These are phyloP conservation scores for Reticulascus tulasneorum DNA, from an alignment of 2,329 filamentous ascomycete species.

Conservation along the genomic window DNA sequence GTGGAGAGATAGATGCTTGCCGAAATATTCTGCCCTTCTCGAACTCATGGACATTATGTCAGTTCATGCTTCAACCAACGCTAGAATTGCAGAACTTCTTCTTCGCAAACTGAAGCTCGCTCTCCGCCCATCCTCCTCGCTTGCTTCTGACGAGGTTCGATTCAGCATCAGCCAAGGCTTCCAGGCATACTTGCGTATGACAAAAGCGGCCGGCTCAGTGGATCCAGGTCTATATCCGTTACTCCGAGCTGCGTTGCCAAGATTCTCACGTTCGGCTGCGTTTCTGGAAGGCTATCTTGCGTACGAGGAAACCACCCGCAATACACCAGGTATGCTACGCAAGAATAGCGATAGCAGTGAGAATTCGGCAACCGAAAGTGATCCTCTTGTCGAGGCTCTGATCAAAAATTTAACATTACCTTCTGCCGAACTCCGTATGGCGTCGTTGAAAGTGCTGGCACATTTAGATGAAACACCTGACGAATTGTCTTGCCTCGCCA, in stretches of 20 bases:
- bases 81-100: constrained; percentile 62
- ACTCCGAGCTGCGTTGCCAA: constrained; percentile 61
- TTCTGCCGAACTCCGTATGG: constrained; percentile 69
- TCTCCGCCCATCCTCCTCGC: constrained; percentile 54
- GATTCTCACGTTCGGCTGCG: constrained; percentile 61
- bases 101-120: constrained; percentile 64
- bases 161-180: constrained; percentile 76
- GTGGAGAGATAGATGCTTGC: constrained; percentile 60
- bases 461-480: constrained; percentile 50
- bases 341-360: constrained; percentile 39
- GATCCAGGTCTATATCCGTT: constrained; percentile 61
- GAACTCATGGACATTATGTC: constrained; percentile 58
- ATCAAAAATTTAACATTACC: constrained; percentile 71
- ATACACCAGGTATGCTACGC: constrained; percentile 1
- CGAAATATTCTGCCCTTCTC: constrained; percentile 65
- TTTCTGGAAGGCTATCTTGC: constrained; percentile 61
- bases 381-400: constrained; percentile 60
- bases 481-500: constrained; percentile 47
- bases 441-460: constrained; percentile 68
- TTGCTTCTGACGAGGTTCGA: constrained; percentile 59
- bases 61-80: constrained; percentile 63
- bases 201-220: constrained; percentile 51
- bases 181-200: constrained; percentile 66
- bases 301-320: constrained; percentile 43
- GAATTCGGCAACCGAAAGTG: constrained; percentile 41